Conservation (phyloP, 2,329 filamentous ascomycete species). For the Arthrobotrys megalospora region DNA sequence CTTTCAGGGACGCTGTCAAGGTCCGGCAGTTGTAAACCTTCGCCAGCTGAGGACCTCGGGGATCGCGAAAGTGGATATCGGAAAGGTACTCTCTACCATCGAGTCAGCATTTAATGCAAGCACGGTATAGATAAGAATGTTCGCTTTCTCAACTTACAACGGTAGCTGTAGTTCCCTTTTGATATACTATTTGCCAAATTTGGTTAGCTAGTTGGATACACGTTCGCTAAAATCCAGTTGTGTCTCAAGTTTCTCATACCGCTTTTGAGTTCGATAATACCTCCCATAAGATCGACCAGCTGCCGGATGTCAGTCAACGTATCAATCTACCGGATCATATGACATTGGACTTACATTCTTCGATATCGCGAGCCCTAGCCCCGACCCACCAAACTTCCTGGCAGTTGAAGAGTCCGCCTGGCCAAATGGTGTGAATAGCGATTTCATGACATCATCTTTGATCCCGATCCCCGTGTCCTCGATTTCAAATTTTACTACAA, state of each 20-base stretch:
- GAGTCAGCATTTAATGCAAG: background rate
- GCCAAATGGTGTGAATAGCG: slow-evolving; percentile 83
- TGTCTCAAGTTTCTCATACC: slow-evolving; percentile 66
- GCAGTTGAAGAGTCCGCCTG: slow-evolving; percentile 85
- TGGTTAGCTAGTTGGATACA: slow-evolving; percentile 5
- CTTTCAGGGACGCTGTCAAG: slow-evolving; percentile 76
- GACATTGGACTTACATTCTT: slow-evolving; percentile 73
- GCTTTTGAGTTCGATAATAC: slow-evolving; percentile 75
- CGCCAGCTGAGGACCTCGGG: slow-evolving; percentile 28
- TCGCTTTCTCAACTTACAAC: slow-evolving; percentile 36
- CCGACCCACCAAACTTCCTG: slow-evolving; percentile 55
- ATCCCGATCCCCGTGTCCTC: slow-evolving; percentile 87
- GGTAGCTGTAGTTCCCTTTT: slow-evolving; percentile 44
- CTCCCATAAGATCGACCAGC: slow-evolving; percentile 83
- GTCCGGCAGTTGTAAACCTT: slow-evolving; percentile 35
- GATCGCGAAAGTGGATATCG: slow-evolving; percentile 38
- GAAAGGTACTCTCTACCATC: slow-evolving; percentile 50
- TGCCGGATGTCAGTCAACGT: slow-evolving; percentile 55
- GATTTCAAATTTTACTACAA: slow-evolving; percentile 79
- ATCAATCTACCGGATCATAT: background rate
- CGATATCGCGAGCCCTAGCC: slow-evolving; percentile 83
- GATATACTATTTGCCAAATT: slow-evolving; percentile 36
- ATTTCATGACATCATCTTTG: slow-evolving; percentile 80
- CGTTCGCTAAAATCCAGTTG: background rate
- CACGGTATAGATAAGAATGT: background rate